Evolutionary conservation across 345 rosid species (phyloP), one percentile per base, ranked within the genome.

Genomic region (Cardamine chenopodiifolia): DNA sequence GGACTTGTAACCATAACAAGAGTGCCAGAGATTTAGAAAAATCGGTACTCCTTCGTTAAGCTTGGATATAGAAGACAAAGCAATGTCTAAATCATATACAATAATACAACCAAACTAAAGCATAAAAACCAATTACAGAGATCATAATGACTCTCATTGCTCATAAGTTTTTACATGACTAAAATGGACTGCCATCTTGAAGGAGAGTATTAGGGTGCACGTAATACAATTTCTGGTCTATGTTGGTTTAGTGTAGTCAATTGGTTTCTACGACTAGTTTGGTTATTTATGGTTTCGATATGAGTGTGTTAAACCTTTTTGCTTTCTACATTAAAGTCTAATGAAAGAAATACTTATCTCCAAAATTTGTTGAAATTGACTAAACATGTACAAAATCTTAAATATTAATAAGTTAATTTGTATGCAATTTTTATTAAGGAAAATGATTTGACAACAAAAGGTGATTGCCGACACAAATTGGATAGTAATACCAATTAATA

Each of bases 401-500:
- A 34, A 59, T 20, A 37, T 37, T 14, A 39, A 13, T 7, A 7
- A 39, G 4, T 61, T 45, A 12, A 29, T 64, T 6, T 20, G 32
- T 66, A 34, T 22, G 18, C 39, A 47, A n/a, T 15, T 8, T 22
- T 15, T 12, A 13, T 13, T 1, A 12, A 68, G 54, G 55, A 49
- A 59, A 60, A 68, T 57, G 60, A 48, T 42, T 66, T 52, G 62
- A 69, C 59, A 53, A 32, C 49, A 44, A 62, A 45, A 52, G 61
- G 20, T 50, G 20, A 75, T 45, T 23, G 70, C 75, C 75, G 79
- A 76, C 75, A 62, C 40, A 1, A 68, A 44, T 53, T 34, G 40
- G 48, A 54, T 62, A 53, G 70, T 44, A 44, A 62, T 62, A 45
- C 50, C 23, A 61, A 60, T 61, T 52, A 75, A 67, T 58, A 35